Evolutionary conservation across 1,139 yeast genomes (phyloP).

Genomic region (Blastobotrys arbuscula): DNA sequence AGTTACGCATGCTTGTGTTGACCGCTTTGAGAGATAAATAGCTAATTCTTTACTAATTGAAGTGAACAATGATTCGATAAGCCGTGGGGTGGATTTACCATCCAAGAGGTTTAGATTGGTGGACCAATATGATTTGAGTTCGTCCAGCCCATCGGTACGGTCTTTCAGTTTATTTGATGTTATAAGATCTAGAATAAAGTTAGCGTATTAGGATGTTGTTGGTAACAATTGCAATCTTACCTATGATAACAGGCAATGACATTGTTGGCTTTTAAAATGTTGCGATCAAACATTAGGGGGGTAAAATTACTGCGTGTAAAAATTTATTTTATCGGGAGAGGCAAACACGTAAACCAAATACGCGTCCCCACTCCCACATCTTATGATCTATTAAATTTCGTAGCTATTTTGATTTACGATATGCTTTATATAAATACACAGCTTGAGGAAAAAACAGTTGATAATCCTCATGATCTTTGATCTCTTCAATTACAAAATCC

Average conservation of each 20-base stretch:
- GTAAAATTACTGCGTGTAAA: background rate
- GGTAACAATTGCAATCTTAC: background rate
- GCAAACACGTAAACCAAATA: too few relatives aligned
- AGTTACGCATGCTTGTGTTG: slow-evolving; percentile 3
- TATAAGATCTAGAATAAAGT: slow-evolving; percentile 12
- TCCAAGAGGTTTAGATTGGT: background rate
- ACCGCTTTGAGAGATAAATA: background rate
- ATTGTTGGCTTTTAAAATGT: too few relatives aligned
- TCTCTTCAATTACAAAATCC: slow-evolving; percentile 35
- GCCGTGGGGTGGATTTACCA: slow-evolving; percentile 10
- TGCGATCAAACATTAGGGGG: too few relatives aligned
- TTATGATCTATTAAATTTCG: too few relatives aligned
- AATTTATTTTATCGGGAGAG: too few relatives aligned
- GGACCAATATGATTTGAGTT: background rate
- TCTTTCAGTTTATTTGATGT: slow-evolving; percentile 16
- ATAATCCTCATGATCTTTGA: slow-evolving; percentile 38
- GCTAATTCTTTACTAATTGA: slow-evolving; percentile 8
- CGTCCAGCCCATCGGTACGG: slow-evolving; percentile 11
- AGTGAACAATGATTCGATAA: slow-evolving; percentile 13
- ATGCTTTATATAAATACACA: slow-evolving; percentile 40
- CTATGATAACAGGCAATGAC: background rate
- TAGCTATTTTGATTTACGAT: slow-evolving; percentile 23
- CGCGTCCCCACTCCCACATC: too few relatives aligned
- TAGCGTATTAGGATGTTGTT: background rate
- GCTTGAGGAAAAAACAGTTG: slow-evolving; percentile 35